Evolutionary conservation across 345 rosid species (phyloP), one percentile per base, ranked within the genome.

Genomic region (Draba incana): DNA sequence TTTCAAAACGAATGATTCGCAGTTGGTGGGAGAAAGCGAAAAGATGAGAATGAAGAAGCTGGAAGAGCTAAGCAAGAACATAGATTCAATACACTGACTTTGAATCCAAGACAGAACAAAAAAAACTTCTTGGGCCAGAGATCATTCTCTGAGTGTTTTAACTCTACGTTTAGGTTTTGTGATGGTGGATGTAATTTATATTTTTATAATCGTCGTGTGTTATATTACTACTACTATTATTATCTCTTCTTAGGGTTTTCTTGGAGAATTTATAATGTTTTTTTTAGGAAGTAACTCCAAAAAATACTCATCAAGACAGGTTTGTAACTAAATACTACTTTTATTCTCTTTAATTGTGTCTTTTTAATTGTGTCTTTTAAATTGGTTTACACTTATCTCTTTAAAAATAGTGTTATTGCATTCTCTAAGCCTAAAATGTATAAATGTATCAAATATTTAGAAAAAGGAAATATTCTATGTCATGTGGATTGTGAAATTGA

Each of bases 21-120:
- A 89, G 96, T 83, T 89, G 80, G 96, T 86, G 66, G 74, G 86
- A n/a, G 96, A 89, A 79, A 89, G 96, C 43, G 96, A 89, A 81
- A 86, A 59, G 83, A 15, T 81, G 85, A 85, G 96, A 87, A 79
- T 89, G 88, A 89, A 86, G 87, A 89, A 89, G 81, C 84, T 89
- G 78, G 96, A 89, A 75, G 92, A 89, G 85, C 92, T 89, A 69
- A 87, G 92, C 82, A 86, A 84, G 89, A 84, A 75, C 88, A 58
- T 89, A 69, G 92, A 89, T 57, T 69, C 50, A 0, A 57, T 69
- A 76, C 75, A 76, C 62, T 76, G 67, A 76, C 78, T 62, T 62
- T 46, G 69, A 75, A 56, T 42, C 70, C 74, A 75, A 62, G 74
- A 68, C 42, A 48, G 72, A 51, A 60, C 42, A 59, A 41, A 3